Evolutionary conservation across 2,329 filamentous ascomycete species (phyloP), one percentile per base, ranked within the genome.

Genomic region (Mycosphaerella arachidis): DNA sequence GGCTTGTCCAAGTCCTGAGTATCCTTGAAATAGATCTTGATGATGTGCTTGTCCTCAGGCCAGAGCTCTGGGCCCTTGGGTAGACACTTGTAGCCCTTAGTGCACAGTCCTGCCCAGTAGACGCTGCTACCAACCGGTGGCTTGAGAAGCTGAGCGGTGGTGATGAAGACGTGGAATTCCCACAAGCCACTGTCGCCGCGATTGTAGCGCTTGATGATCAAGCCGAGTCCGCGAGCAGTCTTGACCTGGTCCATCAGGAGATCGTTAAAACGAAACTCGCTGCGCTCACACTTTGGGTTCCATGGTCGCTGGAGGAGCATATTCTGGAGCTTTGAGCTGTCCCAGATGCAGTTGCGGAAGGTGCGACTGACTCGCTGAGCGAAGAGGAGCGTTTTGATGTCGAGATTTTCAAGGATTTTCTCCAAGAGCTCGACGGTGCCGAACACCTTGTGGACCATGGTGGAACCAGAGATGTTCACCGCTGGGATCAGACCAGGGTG

Each of bases 341-440:
- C 18, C 9, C n/a, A 10, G 4, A 50, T 5, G 18, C 20, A 13
- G 20, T 9, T 20, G 18, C 48, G 18, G 35, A 58, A 58, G 6
- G 10, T 53, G 24, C 6, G 45, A 10, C 20, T 45, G 7, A 58
- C 56, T 24, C 56, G 50, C 48, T 58, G 48, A 7, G 31, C 30
- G 16, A 58, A 45, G 24, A 58, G 33, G 18, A 58, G 35, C 4
- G 52, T 53, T 6, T 56, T 27, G 16, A 20, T 52, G 37, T 56
- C 58, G 18, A 60, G 16, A 18, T 51, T 31, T 5, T 33, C 27
- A 18, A 55, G 35, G n/a, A 60, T 56, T 24, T 29, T 31, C 20
- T 59, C 57, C 31, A 48, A 45, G 16, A 59, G 40, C 43, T 64
- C 62, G 16, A 33, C n/a, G 16, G 48, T 53, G n/a, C 13, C 13